phyloP scores from a whole-genome alignment of 2,329 filamentous ascomycete species.

The Trichoderma endophyticum region DNA sequence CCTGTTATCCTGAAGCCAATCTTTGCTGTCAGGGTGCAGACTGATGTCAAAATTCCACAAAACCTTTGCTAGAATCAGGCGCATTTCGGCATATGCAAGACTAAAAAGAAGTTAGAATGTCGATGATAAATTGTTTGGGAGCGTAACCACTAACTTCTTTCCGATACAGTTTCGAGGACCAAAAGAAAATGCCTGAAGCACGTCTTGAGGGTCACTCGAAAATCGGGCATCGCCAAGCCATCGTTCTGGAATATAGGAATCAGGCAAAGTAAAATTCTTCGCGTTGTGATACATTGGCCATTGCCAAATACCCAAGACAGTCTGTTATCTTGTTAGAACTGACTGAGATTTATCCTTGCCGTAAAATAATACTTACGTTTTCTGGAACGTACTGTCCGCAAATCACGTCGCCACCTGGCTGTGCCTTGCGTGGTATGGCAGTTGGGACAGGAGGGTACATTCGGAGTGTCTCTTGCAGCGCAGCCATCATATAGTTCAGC shows the following conservation, averaged over 20 bases:
- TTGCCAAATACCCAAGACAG: slow-evolving; percentile 33
- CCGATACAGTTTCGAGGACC: slow-evolving; percentile 34
- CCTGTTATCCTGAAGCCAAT: slow-evolving; percentile 4
- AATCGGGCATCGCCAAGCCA: slow-evolving; percentile 30
- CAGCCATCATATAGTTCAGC: slow-evolving; percentile 45
- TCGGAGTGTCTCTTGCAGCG: slow-evolving; percentile 48
- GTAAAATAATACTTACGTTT: slow-evolving; percentile 25
- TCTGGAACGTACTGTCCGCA: slow-evolving; percentile 32
- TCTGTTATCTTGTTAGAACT: slow-evolving; percentile 14
- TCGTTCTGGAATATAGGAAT: slow-evolving; percentile 38
- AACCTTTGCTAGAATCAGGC: slow-evolving; percentile 28
- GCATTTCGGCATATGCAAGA: slow-evolving; percentile 33
- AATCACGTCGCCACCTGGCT: slow-evolving; percentile 29
- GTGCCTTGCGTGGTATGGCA: slow-evolving; percentile 34
- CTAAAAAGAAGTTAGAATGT: slow-evolving; percentile 17
- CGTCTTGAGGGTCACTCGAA: slow-evolving; percentile 24
- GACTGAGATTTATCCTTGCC: fast-evolving
- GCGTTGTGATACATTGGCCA: slow-evolving; percentile 35
- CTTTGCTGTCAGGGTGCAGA: slow-evolving; percentile 20
- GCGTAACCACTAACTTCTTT: slow-evolving; percentile 27
- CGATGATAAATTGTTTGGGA: fast-evolving
- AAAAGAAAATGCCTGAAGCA: slow-evolving; percentile 29
- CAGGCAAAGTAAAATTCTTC: slow-evolving; percentile 32
- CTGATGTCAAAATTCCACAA: slow-evolving; percentile 31
- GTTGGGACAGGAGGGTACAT: slow-evolving; percentile 44